These are phyloP conservation scores for Serendipita indica DNA, from an alignment of 768 basidiomycete species.

Conservation along the genomic window DNA sequence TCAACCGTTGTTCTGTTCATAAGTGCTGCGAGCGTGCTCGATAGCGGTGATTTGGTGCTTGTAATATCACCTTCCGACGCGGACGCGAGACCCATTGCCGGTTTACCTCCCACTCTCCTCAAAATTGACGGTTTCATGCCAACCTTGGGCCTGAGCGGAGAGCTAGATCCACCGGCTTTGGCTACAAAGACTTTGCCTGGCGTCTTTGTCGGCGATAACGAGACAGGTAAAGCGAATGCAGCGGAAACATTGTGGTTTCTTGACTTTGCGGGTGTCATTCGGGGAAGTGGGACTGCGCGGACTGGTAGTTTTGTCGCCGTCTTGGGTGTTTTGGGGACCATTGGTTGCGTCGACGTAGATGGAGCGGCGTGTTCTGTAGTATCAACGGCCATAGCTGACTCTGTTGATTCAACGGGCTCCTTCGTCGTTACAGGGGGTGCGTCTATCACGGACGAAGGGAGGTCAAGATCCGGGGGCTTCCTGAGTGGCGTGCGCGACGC, in stretches of 20 bases:
- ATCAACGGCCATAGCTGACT: background rate
- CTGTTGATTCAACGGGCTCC: background rate
- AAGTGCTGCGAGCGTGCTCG: background rate
- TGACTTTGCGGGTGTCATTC: background rate
- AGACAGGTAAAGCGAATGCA: background rate
- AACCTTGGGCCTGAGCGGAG: background rate
- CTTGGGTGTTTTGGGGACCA: background rate
- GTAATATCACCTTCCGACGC: background rate
- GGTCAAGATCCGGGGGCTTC: background rate
- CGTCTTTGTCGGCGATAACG: background rate
- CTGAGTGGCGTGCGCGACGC: background rate
- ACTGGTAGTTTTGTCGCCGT: background rate
- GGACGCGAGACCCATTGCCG: background rate
- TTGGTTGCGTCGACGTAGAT: too few species aligned
- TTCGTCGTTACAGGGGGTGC: background rate
- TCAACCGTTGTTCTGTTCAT: slow-evolving; percentile 5
- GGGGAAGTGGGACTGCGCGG: background rate
- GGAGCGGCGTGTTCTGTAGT: too few species aligned
- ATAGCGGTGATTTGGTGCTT: background rate
- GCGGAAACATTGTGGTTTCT: slow-evolving; percentile 7
- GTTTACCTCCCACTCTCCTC: background rate
- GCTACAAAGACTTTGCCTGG: background rate
- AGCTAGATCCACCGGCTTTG: background rate
- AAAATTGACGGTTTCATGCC: background rate
- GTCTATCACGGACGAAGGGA: background rate